Conservation (phyloP, 2,329 filamentous ascomycete genomes). For the Fonsecaea nubica region DNA sequence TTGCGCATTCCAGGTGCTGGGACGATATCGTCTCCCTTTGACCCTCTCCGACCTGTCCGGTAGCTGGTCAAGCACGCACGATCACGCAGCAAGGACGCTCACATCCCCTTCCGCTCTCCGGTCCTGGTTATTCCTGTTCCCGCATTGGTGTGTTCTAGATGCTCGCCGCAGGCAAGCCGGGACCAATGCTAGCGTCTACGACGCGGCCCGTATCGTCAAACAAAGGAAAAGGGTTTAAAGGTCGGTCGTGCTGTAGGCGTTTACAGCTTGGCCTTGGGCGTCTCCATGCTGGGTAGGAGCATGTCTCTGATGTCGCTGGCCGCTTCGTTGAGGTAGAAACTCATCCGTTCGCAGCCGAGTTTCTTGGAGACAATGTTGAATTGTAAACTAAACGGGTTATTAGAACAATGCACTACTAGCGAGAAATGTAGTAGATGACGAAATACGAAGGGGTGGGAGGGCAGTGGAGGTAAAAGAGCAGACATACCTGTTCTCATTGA, state of each 20-base stretch:
- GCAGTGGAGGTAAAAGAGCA: not conserved
- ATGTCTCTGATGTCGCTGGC: constrained; percentile 88
- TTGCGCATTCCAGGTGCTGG: too few relatives aligned
- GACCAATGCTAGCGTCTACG: not conserved
- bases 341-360: constrained; percentile 89
- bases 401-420: not conserved
- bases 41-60: too few relatives aligned
- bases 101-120: too few relatives aligned
- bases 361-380: constrained; percentile 98
- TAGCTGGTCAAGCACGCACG: too few relatives aligned
- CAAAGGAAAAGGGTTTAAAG: constrained; percentile 14
- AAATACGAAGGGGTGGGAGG: not conserved
- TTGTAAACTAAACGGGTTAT: constrained; percentile 70
- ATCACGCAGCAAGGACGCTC: too few relatives aligned
- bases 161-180: not conserved
- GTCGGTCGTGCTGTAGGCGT: not conserved
- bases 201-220: not conserved
- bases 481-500: constrained; percentile 90
- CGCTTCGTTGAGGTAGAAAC: constrained; percentile 92
- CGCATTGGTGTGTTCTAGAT: not conserved
- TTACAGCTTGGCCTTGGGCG: constrained; percentile 87
- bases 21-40: too few relatives aligned
- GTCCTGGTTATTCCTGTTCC: too few relatives aligned
- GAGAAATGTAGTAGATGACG: not conserved
- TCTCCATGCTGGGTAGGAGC: constrained; percentile 77